Evolutionary conservation across 2,329 filamentous ascomycete species (phyloP).

Genomic region (Phialemoniopsis sp.): DNA sequence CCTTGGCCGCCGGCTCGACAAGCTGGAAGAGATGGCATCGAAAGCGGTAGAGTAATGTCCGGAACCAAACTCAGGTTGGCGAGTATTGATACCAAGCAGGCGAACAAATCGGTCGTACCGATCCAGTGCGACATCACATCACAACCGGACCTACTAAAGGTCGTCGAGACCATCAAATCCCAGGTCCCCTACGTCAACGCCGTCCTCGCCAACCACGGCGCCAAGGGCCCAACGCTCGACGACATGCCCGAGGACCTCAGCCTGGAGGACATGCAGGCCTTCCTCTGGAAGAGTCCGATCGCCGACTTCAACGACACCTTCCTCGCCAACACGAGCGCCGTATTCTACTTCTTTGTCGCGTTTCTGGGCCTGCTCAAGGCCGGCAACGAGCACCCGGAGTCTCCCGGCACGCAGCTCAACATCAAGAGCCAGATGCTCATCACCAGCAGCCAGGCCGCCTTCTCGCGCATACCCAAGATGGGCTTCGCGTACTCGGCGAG

Average conservation of each 20-base stretch:
- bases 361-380: slow-evolving; percentile 56
- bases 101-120: too few species aligned
- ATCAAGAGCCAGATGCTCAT: slow-evolving; percentile 49
- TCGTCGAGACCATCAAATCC: slow-evolving; percentile 44
- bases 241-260: slow-evolving; percentile 1
- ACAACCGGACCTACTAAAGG: slow-evolving; percentile 43
- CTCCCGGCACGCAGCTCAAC: slow-evolving; percentile 33
- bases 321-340: slow-evolving; percentile 53
- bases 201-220: slow-evolving; percentile 54
- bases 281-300: slow-evolving; percentile 20
- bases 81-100: too few species aligned
- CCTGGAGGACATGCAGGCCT: slow-evolving; percentile 32
- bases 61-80: too few species aligned
- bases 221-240: slow-evolving; percentile 19
- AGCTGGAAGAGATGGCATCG: too few species aligned
- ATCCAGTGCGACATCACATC: too few species aligned
- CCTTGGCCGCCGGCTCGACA: too few species aligned
- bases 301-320: slow-evolving; percentile 54
- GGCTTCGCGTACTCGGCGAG: slow-evolving; percentile 64
- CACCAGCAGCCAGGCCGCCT: slow-evolving; percentile 59
- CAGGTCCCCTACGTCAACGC: slow-evolving; percentile 56
- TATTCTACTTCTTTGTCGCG: slow-evolving; percentile 60
- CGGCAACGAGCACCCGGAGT: slow-evolving; percentile 37
- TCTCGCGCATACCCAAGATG: slow-evolving; percentile 54
- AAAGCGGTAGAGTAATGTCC: too few species aligned